phyloP scores from a whole-genome alignment of 2,329 filamentous ascomycete species.

The Penicillium hesseltinei region DNA sequence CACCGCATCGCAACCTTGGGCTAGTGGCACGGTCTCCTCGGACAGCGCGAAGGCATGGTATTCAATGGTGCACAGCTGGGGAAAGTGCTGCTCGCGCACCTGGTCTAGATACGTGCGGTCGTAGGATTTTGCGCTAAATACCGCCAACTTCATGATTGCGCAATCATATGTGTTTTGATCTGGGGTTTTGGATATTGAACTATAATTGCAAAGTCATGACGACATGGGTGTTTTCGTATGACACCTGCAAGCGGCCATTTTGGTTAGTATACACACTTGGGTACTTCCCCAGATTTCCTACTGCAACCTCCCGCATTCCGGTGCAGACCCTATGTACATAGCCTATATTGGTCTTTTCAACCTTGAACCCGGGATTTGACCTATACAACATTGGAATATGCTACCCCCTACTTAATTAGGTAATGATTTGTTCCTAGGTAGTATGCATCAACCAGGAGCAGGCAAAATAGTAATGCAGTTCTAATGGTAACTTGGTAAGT shows the following conservation, averaged over 20 bases:
- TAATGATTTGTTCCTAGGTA: background rate
- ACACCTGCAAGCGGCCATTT: conserved; percentile 1
- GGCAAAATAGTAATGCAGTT: background rate
- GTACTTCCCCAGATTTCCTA: background rate
- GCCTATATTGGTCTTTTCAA: background rate
- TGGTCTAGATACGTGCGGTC: conserved; percentile 56
- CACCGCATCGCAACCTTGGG: conserved; percentile 54
- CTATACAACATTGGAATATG: background rate
- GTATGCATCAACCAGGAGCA: background rate
- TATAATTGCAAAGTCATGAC: conserved; percentile 5
- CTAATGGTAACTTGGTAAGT: background rate
- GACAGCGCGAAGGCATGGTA: conserved; percentile 61
- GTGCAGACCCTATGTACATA: background rate
- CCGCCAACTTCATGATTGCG: conserved; percentile 55
- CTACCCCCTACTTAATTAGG: background rate
- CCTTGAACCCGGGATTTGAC: background rate
- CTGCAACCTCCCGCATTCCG: conserved; percentile 1
- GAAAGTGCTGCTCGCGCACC: conserved; percentile 32
- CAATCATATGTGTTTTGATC: background rate
- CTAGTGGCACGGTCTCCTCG: conserved; percentile 56
- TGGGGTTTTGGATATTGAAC: background rate
- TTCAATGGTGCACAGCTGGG: conserved; percentile 47
- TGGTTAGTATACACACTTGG: background rate
- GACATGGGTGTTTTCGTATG: background rate
- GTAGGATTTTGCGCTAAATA: conserved; percentile 66